Base-by-base conservation (phyloP, 371 early-diverging fungal species). In the Globomyces sp. region DNA sequence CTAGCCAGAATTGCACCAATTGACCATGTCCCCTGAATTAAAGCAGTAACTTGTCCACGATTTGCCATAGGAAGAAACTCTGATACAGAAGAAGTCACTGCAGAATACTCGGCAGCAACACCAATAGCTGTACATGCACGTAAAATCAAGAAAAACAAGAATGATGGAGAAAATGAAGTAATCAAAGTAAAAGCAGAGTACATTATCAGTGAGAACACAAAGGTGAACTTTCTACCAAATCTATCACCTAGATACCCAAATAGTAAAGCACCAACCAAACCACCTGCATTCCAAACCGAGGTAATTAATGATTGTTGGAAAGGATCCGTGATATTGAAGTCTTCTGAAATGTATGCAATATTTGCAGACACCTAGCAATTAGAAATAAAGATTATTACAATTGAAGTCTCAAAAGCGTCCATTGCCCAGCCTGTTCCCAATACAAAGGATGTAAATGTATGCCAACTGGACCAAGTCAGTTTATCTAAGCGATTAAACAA, bases 341-440 rank as follows among this genome's bases (percentile, higher is more conserved):
- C 51, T 51, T 51, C 34, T 10, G 51, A 51, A 4, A 51, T 51
- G 24, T 13, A 51, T 13, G 11, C 34, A 34, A 51, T 51, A 34
- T 51, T 51, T 51, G 51, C 51, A 24, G 4, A 11, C 51, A 51
- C 11, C 51, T 13, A 51, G 1, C 4, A 34, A 51, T 34, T 51
- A 51, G 51, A 51, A 51, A 13, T 51, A 51, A 51, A 6, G 24
- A 24, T 24, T 24, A 24, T 34, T 13, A 51, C 8, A 51, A 51
- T 51, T 51, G 34, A 11, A 10, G 51, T 51, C 34, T 51, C 51
- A 34, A 51, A 51, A 13, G 51, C 51, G 13, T 51, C 51, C 51
- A 51, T 13, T 13, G 51, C 51, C 51, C 51, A 51, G 3, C 51
- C 51, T 10, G 51, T 51, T 51, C 51, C 51, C 2, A 51, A 13